These are phyloP conservation scores for Globisporangium spiculum DNA, from an alignment of 352 stramenopile species.

Conservation along the genomic window DNA sequence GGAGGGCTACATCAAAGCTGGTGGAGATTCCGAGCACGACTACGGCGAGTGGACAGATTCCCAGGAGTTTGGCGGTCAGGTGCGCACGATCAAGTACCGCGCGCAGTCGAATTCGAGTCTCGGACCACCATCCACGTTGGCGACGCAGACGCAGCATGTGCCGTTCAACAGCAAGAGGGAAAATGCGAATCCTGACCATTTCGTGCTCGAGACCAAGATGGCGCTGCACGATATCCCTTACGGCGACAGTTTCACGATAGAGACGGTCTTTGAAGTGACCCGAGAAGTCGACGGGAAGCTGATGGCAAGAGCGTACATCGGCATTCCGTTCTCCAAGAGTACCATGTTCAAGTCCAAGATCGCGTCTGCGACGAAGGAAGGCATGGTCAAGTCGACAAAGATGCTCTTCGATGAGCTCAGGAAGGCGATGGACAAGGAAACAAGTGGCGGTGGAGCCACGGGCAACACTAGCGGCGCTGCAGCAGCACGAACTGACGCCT, in stretches of 20 bases:
- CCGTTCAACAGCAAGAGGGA: constrained; percentile 36
- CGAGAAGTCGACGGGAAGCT: constrained; percentile 39
- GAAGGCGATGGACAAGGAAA: constrained; percentile 36
- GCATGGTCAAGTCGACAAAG: constrained; percentile 57
- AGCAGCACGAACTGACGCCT: neutral
- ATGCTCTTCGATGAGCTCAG: constrained; percentile 53
- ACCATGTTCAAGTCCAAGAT: constrained; percentile 88
- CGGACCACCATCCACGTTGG: constrained; percentile 59
- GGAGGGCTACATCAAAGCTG: constrained; percentile 52
- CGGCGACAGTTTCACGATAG: constrained; percentile 74
- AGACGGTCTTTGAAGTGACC: constrained; percentile 54
- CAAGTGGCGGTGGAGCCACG: neutral
- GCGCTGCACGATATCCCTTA: constrained; percentile 77
- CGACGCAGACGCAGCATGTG: constrained; percentile 53
- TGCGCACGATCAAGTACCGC: constrained; percentile 73
- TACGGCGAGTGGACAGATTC: constrained; percentile 59
- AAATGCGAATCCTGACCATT: constrained; percentile 34
- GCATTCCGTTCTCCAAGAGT: constrained; percentile 76
- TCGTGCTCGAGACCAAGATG: constrained; percentile 65
- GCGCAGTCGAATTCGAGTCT: constrained; percentile 71
- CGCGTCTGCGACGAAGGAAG: constrained; percentile 63
- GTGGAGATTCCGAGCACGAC: constrained; percentile 63
- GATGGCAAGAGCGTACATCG: constrained; percentile 54
- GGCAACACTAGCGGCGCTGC: neutral
- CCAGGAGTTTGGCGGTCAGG: constrained; percentile 49